These are phyloP conservation scores for Lichtheimia hyalospora DNA, from an alignment of 371 early-diverging fungal genomes.

Conservation along the genomic window DNA sequence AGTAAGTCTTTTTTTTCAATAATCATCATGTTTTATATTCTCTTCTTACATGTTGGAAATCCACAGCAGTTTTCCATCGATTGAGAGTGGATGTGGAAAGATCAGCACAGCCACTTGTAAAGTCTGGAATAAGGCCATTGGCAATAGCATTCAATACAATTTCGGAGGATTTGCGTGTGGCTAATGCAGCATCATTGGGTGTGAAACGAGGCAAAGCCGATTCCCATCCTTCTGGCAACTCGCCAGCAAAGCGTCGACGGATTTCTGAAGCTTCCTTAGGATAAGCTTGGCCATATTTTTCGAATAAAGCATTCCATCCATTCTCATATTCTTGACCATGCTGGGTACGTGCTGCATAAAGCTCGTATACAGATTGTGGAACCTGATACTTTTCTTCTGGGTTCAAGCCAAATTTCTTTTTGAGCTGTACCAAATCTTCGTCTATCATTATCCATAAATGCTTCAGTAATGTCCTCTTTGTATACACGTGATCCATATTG, in stretches of 20 bases:
- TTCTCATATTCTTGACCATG: conserved; percentile 58
- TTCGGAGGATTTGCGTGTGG: conserved; percentile 85
- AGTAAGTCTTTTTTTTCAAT: too few species aligned
- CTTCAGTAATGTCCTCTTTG: background rate
- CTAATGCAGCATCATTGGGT: conserved; percentile 70
- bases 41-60: conserved; percentile 74
- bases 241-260: conserved; percentile 63
- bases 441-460: conserved; percentile 22
- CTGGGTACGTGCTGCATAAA: conserved; percentile 56
- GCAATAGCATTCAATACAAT: conserved; percentile 79
- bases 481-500: background rate
- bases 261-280: conserved; percentile 70
- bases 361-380: conserved; percentile 53
- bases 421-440: conserved; percentile 84
- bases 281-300: conserved; percentile 55
- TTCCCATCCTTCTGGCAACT: conserved; percentile 72
- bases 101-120: conserved; percentile 97
- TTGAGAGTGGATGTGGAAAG: conserved; percentile 92
- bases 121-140: conserved; percentile 63
- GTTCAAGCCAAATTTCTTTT: conserved; percentile 79
- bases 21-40: background rate
- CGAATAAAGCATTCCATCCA: conserved; percentile 71
- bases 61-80: conserved; percentile 84
- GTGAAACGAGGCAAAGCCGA: conserved; percentile 71
- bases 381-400: conserved; percentile 72